phyloP scores from a whole-genome alignment of 306 rosid species.

The Rosa chinensis region DNA sequence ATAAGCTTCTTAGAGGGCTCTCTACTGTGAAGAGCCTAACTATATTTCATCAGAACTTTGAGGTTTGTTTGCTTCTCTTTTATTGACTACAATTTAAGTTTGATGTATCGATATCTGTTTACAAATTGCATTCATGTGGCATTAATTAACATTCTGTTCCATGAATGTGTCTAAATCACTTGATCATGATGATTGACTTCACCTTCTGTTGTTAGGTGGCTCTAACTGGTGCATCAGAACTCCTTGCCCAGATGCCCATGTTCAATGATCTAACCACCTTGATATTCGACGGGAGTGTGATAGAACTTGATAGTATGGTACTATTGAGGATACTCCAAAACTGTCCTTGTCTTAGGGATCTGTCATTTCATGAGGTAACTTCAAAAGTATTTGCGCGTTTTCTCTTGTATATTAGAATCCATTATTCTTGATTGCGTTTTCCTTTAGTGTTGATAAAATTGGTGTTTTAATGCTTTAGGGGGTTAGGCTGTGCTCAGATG shows the following conservation, averaged over 20 bases:
- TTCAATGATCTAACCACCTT: too few relatives aligned
- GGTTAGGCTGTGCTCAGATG: background rate
- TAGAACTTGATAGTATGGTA: too few relatives aligned
- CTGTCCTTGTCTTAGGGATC: too few relatives aligned
- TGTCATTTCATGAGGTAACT: background rate
- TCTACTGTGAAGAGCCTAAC: background rate
- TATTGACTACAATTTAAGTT: background rate
- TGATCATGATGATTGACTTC: background rate
- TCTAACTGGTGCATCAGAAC: background rate
- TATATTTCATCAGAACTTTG: background rate
- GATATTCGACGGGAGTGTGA: too few relatives aligned
- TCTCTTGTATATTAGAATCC: background rate
- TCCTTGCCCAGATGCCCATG: too few relatives aligned
- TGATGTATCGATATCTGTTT: background rate
- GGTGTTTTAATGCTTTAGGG: background rate
- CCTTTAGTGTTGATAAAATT: too few relatives aligned
- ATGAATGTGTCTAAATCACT: background rate
- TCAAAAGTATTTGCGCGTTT: background rate
- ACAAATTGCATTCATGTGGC: too few relatives aligned
- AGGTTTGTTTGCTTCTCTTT: conserved; percentile 1
- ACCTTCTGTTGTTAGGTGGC: too few relatives aligned
- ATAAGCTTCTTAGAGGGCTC: conserved; percentile 10
- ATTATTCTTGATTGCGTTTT: background rate
- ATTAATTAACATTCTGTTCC: too few relatives aligned
- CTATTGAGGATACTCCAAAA: too few relatives aligned